phyloP scores from a whole-genome alignment of 1,284 basidiomycete species.

The Ustilago sp. region DNA sequence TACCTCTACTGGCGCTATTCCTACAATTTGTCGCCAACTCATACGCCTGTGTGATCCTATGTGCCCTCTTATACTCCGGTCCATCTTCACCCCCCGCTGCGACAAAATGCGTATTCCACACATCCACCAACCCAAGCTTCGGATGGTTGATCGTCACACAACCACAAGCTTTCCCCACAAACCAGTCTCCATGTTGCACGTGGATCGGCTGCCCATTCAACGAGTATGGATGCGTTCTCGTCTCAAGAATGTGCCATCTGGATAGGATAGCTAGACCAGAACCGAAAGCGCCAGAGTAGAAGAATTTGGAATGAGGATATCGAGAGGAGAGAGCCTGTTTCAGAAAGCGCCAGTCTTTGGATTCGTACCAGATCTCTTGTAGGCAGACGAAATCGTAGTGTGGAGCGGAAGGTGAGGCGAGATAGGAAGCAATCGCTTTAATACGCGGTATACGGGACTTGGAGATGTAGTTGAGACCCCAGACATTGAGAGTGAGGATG shows the following conservation, averaged over 20 bases:
- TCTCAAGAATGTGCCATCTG: slow-evolving; percentile 83
- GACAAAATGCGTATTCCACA: slow-evolving; percentile 86
- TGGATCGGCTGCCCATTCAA: slow-evolving; percentile 90
- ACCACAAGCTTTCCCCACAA: slow-evolving; percentile 93
- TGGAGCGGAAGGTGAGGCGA: slow-evolving; percentile 39
- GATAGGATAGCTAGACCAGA: slow-evolving; percentile 93
- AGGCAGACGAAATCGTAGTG: slow-evolving; percentile 87
- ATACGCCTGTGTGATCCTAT: slow-evolving; percentile 94
- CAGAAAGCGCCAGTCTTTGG: slow-evolving; percentile 82
- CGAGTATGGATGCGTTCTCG: slow-evolving; percentile 85
- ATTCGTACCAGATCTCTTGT: slow-evolving; percentile 93
- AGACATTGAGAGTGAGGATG: slow-evolving; percentile 64
- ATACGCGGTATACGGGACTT: slow-evolving; percentile 55
- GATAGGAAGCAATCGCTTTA: slow-evolving; percentile 54
- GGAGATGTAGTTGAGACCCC: slow-evolving; percentile 66
- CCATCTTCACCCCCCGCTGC: slow-evolving; percentile 76
- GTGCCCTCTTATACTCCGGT: slow-evolving; percentile 83
- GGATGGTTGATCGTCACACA: slow-evolving; percentile 83
- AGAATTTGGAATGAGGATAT: slow-evolving; percentile 86
- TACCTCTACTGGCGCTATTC: slow-evolving; percentile 83
- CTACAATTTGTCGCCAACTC: slow-evolving; percentile 86
- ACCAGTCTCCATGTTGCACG: slow-evolving; percentile 92
- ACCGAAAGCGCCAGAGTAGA: slow-evolving; percentile 94
- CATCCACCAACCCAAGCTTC: slow-evolving; percentile 82
- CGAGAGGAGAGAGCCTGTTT: slow-evolving; percentile 75